These are phyloP conservation scores for Camelina sativa DNA, from an alignment of 345 rosid genomes.

Conservation along the genomic window DNA sequence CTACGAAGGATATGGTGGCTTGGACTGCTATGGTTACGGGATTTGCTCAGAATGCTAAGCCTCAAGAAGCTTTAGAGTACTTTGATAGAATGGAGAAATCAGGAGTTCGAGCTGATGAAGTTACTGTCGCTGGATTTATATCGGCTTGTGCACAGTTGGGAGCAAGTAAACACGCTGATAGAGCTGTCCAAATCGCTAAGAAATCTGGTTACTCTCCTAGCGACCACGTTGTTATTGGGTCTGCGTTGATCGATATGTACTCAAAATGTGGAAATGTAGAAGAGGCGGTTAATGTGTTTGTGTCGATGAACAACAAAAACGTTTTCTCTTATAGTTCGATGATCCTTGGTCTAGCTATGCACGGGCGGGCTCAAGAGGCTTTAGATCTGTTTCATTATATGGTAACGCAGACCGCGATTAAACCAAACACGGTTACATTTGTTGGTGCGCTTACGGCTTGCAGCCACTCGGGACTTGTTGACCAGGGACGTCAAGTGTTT, in stretches of 20 bases:
- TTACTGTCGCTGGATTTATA: constrained; percentile 63
- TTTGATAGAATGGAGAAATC: constrained; percentile 66
- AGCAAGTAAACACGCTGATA: constrained; percentile 56
- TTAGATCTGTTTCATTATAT: constrained; percentile 64
- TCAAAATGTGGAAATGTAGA: constrained; percentile 79
- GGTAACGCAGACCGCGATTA: constrained; percentile 52
- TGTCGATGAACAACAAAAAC: constrained; percentile 58
- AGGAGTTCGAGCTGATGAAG: constrained; percentile 58
- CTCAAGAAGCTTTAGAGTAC: constrained; percentile 62
- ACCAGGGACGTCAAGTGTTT: constrained; percentile 63
- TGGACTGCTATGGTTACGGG: constrained; percentile 88
- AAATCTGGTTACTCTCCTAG: constrained; percentile 47
- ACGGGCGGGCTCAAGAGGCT: constrained; percentile 71
- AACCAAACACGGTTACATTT: constrained; percentile 77
- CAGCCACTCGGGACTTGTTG: constrained; percentile 66
- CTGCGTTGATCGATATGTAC: constrained; percentile 83
- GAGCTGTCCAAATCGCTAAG: constrained; percentile 52
- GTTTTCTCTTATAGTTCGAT: constrained; percentile 82
- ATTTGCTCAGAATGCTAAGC: constrained; percentile 71
- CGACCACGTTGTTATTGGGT: constrained; percentile 64
- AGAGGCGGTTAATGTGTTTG: constrained; percentile 64
- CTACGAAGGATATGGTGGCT: constrained; percentile 64
- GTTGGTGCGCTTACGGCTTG: constrained; percentile 83
- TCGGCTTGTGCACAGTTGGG: constrained; percentile 89
- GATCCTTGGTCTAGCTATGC: constrained; percentile 80